phyloP scores from a whole-genome alignment of 2,329 filamentous ascomycete species.

The Ceratocystis huliohia region DNA sequence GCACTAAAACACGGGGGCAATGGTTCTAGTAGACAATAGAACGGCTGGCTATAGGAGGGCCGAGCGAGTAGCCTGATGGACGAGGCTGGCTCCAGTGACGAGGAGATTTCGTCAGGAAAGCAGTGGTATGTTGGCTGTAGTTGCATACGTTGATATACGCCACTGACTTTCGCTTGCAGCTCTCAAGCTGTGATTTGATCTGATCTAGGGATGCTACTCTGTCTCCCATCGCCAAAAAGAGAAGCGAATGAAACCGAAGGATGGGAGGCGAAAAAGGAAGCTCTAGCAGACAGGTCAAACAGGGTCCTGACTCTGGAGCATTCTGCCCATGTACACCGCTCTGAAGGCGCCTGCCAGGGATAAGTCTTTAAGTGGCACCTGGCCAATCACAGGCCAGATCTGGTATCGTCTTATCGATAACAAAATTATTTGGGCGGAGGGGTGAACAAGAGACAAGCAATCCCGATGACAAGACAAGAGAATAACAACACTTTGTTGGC shows the following conservation, averaged over 20 bases:
- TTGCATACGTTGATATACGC: background rate
- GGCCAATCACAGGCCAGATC: background rate
- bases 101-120: background rate
- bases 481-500: background rate
- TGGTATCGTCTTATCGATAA: background rate
- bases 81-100: background rate
- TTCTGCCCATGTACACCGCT: constrained; percentile 16
- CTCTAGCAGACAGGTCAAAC: background rate
- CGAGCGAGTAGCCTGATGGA: background rate
- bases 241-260: background rate
- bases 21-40: background rate
- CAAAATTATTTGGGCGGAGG: background rate
- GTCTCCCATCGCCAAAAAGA: background rate
- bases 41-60: background rate
- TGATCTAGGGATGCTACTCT: background rate
- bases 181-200: background rate
- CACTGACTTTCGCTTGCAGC: background rate
- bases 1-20: background rate
- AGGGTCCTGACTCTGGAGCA: background rate
- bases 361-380: background rate
- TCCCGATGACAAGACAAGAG: background rate
- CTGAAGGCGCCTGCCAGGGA: background rate
- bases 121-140: background rate
- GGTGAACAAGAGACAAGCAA: background rate
- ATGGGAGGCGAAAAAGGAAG: background rate